Evolutionary conservation across 768 basidiomycete genomes (phyloP).

Genomic region (Lactarius pseudohatsudake): DNA sequence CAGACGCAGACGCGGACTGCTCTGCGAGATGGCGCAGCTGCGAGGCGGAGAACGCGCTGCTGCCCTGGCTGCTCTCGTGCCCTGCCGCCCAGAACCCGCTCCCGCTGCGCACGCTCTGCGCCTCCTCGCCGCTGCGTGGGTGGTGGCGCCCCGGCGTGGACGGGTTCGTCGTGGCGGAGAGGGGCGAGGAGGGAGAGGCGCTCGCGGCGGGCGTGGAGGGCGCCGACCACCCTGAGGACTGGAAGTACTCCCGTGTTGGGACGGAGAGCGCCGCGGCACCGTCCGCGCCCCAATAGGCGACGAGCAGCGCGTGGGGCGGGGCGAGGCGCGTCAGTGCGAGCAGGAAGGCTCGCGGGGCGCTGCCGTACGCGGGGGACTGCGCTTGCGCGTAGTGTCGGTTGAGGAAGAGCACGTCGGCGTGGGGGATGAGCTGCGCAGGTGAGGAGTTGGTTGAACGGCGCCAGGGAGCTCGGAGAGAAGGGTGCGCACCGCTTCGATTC

Average conservation of each 20-base stretch:
- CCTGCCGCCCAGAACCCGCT: constrained; percentile 77
- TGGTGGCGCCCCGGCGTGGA: constrained; percentile 8
- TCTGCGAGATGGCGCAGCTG: constrained; percentile 26
- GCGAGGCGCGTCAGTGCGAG: constrained; percentile 69
- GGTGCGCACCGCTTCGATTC: constrained; percentile 70
- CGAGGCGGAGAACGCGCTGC: constrained; percentile 49
- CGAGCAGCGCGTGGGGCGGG: constrained; percentile 73
- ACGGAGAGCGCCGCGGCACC: constrained; percentile 80
- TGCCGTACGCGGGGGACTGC: constrained; percentile 55
- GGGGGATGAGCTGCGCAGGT: constrained; percentile 64
- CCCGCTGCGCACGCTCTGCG: constrained; percentile 57
- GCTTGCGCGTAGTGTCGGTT: constrained; percentile 69
- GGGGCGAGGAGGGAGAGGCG: constrained; percentile 29
- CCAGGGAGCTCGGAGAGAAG: not conserved
- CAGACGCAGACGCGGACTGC: constrained; percentile 21
- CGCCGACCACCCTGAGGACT: constrained; percentile 79
- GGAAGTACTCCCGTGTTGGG: constrained; percentile 84
- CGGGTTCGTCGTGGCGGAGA: constrained; percentile 10
- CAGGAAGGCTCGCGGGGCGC: constrained; percentile 72
- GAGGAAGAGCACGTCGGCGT: constrained; percentile 81
- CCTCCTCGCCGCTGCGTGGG: constrained; percentile 32
- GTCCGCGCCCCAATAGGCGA: constrained; percentile 77
- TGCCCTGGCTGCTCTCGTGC: constrained; percentile 48
- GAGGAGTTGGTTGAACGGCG: constrained; percentile 8
- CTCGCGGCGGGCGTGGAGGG: constrained; percentile 37